phyloP scores from a whole-genome alignment of 2,329 filamentous ascomycete species.

The Hypomyces perniciosus region DNA sequence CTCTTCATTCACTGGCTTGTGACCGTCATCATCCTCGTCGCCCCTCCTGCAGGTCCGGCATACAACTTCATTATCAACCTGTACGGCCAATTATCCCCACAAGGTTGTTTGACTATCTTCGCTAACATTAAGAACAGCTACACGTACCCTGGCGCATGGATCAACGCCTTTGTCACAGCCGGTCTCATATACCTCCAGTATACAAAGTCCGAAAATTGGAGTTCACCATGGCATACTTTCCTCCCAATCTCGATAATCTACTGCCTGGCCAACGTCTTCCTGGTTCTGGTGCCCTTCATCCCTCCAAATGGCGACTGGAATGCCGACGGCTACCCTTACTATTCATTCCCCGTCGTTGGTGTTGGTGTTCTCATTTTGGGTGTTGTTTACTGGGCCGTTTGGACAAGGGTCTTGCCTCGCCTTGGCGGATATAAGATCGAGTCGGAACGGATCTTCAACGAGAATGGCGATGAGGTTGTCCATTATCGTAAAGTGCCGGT shows the following conservation, averaged over 20 bases:
- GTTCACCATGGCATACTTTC: conserved; percentile 46
- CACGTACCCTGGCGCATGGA: conserved; percentile 49
- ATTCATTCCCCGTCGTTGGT: conserved; percentile 50
- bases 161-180: conserved; percentile 45
- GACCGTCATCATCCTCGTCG: conserved; percentile 58
- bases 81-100: conserved; percentile 20
- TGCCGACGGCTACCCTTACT: conserved; percentile 49
- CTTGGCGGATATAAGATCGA: conserved; percentile 46
- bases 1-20: conserved; percentile 61
- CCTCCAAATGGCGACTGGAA: conserved; percentile 44
- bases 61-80: conserved; percentile 62
- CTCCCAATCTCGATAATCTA: conserved; percentile 44
- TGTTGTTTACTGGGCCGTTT: conserved; percentile 46
- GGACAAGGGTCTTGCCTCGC: conserved; percentile 44
- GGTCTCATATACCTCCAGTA: conserved; percentile 48
- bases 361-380: conserved; percentile 46
- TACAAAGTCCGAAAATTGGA: conserved; percentile 46
- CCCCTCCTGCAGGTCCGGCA: conserved; percentile 60
- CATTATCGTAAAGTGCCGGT: conserved; percentile 32
- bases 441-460: conserved; percentile 36
- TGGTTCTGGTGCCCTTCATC: conserved; percentile 49
- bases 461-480: conserved; percentile 34
- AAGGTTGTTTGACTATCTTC: background rate
- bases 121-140: conserved; percentile 20
- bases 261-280: conserved; percentile 45